Evolutionary conservation across 768 basidiomycete genomes (phyloP), one percentile per base, ranked within the genome.

Genomic region (Kwoniella sp.): DNA sequence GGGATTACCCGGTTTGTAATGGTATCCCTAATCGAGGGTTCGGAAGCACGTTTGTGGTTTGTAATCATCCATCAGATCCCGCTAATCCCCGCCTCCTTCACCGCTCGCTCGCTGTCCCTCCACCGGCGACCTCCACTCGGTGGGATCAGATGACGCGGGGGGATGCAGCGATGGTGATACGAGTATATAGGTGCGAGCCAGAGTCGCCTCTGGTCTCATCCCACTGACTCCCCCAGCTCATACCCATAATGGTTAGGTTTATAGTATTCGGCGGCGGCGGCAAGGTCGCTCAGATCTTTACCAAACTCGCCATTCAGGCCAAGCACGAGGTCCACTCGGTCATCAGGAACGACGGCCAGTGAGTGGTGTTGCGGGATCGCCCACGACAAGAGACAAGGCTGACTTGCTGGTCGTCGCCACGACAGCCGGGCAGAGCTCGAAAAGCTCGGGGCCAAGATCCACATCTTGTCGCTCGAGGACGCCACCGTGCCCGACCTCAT

Each of bases 381-480:
- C n/a, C n/a, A 15, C 19, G 34, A 36, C 19, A 6, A 5, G 34
- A 36, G 19, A 36, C 34, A 15, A 36, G n/a, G n/a, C n/a, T n/a
- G n/a, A n/a, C n/a, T n/a, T n/a, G n/a, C n/a, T n/a, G n/a, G n/a
- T n/a, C n/a, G n/a, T n/a, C n/a, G 31, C 15, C 9, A 8, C 31
- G 31, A 8, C 20, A 38, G 34, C 19, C 3, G 10, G 15, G 34
- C 72, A 3, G 82, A 82, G 31, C 79, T 85, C 60, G 75, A 65
- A 46, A 62, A 71, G 0, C 58, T 77, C 6, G 73, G 69, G 9
- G 61, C 67, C 0, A 77, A 67, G 4, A 82, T 84, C 3, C 67
- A 79, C 26, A 57, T 84, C 3, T 76, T 84, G 29, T 82, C 82
- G 1, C 76, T 85, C 22, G 83, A 85, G 59, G 78, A 81, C 17